Conservation (phyloP, 2,329 filamentous ascomycete species). For the Hymenotorrendiella dingleyae region DNA sequence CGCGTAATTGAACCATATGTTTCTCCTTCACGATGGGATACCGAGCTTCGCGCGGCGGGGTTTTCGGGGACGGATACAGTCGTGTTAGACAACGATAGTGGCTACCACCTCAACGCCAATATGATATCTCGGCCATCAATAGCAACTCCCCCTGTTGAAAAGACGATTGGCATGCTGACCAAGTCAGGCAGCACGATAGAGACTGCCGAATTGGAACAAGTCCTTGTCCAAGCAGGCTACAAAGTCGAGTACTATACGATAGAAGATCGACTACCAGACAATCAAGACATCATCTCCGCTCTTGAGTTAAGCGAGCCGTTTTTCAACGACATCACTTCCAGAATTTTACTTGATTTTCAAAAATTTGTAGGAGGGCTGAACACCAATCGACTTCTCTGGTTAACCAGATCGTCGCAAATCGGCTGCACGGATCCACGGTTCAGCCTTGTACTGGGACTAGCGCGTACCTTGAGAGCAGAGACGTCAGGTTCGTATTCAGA, state of each 20-base stretch:
- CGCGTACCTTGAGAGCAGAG: no score
- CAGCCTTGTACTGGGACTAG: no score
- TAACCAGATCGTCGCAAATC: slow-evolving; percentile 19
- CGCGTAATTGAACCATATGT: slow-evolving; percentile 25
- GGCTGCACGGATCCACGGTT: slow-evolving; percentile 18
- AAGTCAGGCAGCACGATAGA: no score
- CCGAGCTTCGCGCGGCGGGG: slow-evolving; percentile 24
- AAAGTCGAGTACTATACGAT: background rate
- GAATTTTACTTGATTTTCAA: slow-evolving; percentile 10
- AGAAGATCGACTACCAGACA: slow-evolving; percentile 1
- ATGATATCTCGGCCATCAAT: slow-evolving; percentile 16
- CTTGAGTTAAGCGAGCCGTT: slow-evolving; percentile 24
- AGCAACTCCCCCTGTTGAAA: no score
- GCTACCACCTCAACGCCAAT: slow-evolving; percentile 19
- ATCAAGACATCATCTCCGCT: slow-evolving; percentile 23
- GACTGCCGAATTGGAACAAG: background rate
- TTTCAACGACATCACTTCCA: slow-evolving; percentile 20
- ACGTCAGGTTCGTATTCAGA: no score
- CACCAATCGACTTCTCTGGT: slow-evolving; percentile 16
- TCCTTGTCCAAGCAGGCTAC: background rate
- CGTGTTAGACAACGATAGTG: slow-evolving; percentile 18
- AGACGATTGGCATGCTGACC: no score
- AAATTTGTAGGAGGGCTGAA: slow-evolving; percentile 2
- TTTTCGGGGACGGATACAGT: slow-evolving; percentile 29
- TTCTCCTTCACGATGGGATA: slow-evolving; percentile 22